Base-by-base conservation (phyloP, 2,329 filamentous ascomycete species). In the Mycosphaerella sp. region DNA sequence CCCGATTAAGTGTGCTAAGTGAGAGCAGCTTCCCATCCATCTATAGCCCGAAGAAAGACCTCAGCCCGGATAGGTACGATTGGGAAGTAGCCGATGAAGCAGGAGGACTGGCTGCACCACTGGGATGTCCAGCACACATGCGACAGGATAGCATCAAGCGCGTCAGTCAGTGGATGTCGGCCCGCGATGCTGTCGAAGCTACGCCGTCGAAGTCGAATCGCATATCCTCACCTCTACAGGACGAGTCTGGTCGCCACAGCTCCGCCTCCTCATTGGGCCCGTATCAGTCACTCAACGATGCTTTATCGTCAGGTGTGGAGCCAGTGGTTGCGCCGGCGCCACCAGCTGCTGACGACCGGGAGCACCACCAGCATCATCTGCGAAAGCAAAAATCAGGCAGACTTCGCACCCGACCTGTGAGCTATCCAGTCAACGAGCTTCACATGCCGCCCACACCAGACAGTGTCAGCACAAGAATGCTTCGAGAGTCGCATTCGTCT, bases 21-120 rank as follows among this genome's bases (percentile, higher is more conserved):
- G 67, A 71, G 53, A 69, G 67, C 57, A 71, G 69, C 61, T 70
- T 71, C 48, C 65, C 66, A 5, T 69, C 65, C 21, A 63, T 70
- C 31, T 71, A 71, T 61, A 67, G 66, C 45, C 63, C 66, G 26
- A 64, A 65, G 53, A 59, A 63, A 45, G 34, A 50, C 3, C 42
- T 47, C 9, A 67, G 62, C 42, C 64, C 62, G 7, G 65, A 67
- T 14, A 57, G 55, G 17, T 65, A 59, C 45, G 60, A 54, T 3
- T 67, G 66, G 66, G 67, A 69, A 54, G 55, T 43, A 34, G 58
- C 45, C 9, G 60, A 56, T 17, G 58, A 61, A 5, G 59, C 63
- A 2, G 55, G 57, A 26, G 36, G 43, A 11, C 40, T 21, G 38
- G 49, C 45, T 10, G 50, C 56, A 26, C 44, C 57, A 6, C 40